These are phyloP conservation scores for Primulina tabacum DNA, from an alignment of 257 asterid genomes.

Conservation along the genomic window DNA sequence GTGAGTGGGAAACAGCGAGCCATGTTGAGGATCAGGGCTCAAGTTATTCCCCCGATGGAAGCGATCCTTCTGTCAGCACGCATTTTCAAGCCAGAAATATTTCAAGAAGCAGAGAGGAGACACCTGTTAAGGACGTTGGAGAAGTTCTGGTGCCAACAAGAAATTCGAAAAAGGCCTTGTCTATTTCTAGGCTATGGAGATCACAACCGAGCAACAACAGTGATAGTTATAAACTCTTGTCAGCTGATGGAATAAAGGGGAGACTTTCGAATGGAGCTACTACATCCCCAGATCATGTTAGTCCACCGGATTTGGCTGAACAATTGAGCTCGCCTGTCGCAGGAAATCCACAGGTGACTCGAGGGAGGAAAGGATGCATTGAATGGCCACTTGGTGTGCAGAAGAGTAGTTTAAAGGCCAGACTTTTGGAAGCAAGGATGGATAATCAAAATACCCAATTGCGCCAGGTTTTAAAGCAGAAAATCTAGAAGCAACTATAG, in stretches of 20 bases:
- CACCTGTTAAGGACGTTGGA: conserved; percentile 41
- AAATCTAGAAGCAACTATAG: conserved; percentile 33
- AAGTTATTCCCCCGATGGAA: conserved; percentile 53
- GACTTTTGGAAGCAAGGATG: conserved; percentile 61
- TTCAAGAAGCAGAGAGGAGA: conserved; percentile 36
- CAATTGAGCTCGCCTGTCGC: conserved; percentile 47
- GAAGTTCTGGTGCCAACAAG: conserved; percentile 38
- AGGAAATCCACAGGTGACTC: conserved; percentile 39
- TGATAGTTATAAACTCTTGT: conserved; percentile 46
- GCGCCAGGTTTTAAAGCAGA: conserved; percentile 67
- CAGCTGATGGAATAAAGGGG: conserved; percentile 38
- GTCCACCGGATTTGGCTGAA: conserved; percentile 40
- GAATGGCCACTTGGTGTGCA: conserved; percentile 59
- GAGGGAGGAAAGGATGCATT: conserved; percentile 59
- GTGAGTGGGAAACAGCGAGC: conserved; percentile 83
- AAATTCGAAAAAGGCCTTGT: conserved; percentile 45
- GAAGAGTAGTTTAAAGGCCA: conserved; percentile 55
- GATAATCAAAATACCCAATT: conserved; percentile 58
- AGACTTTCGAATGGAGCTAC: conserved; percentile 39
- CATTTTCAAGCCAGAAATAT: conserved; percentile 34
- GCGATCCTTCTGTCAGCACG: conserved; percentile 40
- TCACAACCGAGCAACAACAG: conserved; percentile 44
- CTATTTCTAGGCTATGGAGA: conserved; percentile 59
- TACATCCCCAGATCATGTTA: conserved; percentile 37
- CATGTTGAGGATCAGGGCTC: conserved; percentile 64